Conservation (phyloP, 2,329 filamentous ascomycete genomes). For the Ophiosphaerella narmari region DNA sequence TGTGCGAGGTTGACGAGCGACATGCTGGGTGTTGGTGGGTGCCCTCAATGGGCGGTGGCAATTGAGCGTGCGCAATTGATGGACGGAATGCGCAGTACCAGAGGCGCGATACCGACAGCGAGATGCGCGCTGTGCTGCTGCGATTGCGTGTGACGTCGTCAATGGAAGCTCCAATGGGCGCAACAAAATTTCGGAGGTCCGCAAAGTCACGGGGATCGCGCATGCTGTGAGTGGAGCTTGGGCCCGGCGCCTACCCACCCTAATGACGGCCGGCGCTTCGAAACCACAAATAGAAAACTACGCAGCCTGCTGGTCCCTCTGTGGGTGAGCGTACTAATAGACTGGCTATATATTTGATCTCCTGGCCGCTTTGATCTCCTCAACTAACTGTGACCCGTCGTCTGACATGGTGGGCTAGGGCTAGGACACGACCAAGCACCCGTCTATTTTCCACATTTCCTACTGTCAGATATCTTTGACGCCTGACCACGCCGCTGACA, state of each 20-base stretch:
- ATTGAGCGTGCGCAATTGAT: neutral
- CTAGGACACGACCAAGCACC: neutral
- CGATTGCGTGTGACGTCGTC: conserved; percentile 30
- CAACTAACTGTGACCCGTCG: conserved; percentile 14
- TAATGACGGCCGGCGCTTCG: conserved; percentile 39
- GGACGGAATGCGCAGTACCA: no score
- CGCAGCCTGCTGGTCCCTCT: conserved; percentile 20
- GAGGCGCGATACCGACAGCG: neutral
- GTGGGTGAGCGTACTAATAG: conserved; percentile 4
- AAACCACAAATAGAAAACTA: conserved; percentile 39
- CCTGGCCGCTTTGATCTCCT: conserved; percentile 14
- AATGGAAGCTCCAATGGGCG: conserved; percentile 11
- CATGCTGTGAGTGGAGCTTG: conserved; percentile 23
- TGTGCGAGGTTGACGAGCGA: conserved; percentile 75
- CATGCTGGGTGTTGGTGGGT: conserved; percentile 53
- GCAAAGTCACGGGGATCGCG: conserved; percentile 27
- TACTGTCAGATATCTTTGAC: neutral
- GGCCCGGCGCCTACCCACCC: conserved; percentile 18
- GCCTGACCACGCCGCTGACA: conserved; percentile 8
- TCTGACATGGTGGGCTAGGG: conserved; percentile 1
- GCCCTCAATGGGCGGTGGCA: conserved; percentile 34
- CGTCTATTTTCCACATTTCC: conserved; percentile 2
- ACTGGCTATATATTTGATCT: conserved; percentile 22
- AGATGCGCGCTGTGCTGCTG: conserved; percentile 14
- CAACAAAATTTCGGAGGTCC: conserved; percentile 41